Percentiles rank a stretch among this genome's conserved stretches.
Conservation (phyloP, 768 basidiomycete genomes). For the Rhizopogon vesiculosus region DNA sequence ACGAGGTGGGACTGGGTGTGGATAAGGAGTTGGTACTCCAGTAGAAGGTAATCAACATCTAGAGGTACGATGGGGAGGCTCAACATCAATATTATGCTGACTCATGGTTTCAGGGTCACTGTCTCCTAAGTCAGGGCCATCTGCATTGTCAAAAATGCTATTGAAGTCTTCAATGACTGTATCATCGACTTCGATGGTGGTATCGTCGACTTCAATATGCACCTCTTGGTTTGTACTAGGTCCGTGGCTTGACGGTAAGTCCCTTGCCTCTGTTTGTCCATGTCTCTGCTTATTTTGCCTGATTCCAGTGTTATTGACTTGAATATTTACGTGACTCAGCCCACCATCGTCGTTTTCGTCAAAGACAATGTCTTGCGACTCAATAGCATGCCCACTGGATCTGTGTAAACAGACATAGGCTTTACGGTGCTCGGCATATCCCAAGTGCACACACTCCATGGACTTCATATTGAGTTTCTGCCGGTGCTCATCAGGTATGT, state of each 20-base stretch:
- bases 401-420: constrained; percentile 3
- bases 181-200: no score
- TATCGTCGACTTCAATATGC: no score
- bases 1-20: background rate
- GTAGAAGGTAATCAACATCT: no score
- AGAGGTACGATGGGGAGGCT: background rate
- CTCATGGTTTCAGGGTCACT: no score
- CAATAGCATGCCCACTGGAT: background rate
- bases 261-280: no score
- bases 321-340: background rate
- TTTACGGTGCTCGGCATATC: background rate
- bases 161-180: no score
- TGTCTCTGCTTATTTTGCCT: no score
- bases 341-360: background rate
- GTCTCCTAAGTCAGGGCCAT: no score
- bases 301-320: background rate
- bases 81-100: no score
- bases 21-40: background rate
- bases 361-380: background rate
- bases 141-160: no score
- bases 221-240: no score
- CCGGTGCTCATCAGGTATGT: constrained; percentile 19
- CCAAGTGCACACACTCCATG: background rate
- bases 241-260: no score
- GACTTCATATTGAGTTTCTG: constrained; percentile 1